Conservation (phyloP, 352 stramenopile species). For the Phytophthora crassamura region DNA sequence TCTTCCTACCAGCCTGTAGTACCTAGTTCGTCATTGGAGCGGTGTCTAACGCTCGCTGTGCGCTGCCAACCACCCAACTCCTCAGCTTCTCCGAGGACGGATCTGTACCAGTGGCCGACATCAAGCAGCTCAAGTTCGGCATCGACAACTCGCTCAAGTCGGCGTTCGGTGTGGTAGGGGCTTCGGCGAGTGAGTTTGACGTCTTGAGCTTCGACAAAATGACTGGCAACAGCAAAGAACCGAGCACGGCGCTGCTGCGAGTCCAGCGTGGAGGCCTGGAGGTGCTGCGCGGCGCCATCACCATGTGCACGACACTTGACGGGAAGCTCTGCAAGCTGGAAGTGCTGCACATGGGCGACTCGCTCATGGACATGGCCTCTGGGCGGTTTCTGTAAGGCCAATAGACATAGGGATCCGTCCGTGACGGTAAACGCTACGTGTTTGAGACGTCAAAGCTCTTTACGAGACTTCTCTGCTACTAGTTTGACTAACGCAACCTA, state of each 20-base stretch:
- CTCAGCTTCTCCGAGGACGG: conserved; percentile 65
- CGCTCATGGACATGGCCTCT: conserved; percentile 76
- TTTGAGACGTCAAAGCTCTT: conserved; percentile 20
- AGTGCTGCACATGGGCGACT: conserved; percentile 64
- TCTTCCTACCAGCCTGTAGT: not conserved
- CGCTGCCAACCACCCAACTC: not conserved
- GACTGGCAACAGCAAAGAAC: conserved; percentile 40
- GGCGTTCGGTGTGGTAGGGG: conserved; percentile 71
- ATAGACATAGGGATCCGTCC: conserved; percentile 9
- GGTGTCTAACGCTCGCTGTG: not conserved
- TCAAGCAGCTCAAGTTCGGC: conserved; percentile 76
- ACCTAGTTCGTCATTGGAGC: not conserved
- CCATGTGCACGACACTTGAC: conserved; percentile 78
- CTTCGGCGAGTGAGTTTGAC: conserved; percentile 72
- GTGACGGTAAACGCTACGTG: conserved; percentile 20
- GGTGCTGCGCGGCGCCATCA: conserved; percentile 67
- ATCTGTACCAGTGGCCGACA: conserved; percentile 43
- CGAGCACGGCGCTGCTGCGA: conserved; percentile 62
- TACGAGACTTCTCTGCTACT: not conserved
- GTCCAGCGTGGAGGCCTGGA: conserved; percentile 68
- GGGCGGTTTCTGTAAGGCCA: conserved; percentile 57
- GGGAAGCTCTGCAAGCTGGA: conserved; percentile 69
- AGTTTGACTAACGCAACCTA: conserved; percentile 38
- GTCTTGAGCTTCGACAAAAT: conserved; percentile 54
- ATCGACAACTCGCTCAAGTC: conserved; percentile 76